Conservation (phyloP, 331 rosid genomes). For the Arachis monticola region DNA sequence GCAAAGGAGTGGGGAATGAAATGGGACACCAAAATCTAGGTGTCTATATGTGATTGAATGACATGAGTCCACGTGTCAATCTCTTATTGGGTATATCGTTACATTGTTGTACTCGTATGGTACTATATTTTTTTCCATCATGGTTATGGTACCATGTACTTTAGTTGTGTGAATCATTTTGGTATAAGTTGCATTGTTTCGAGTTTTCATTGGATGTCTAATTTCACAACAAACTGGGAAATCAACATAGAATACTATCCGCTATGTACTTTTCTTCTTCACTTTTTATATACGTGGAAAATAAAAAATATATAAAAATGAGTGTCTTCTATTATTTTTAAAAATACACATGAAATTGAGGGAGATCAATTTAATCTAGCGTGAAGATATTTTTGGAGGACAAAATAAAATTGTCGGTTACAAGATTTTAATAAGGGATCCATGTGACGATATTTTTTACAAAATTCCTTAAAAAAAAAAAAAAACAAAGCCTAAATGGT, state of each 20-base stretch:
- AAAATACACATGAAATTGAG: too few relatives aligned
- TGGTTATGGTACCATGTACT: slow-evolving; percentile 39
- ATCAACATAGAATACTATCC: background rate
- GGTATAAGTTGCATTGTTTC: background rate
- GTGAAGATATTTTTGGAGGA: slow-evolving; percentile 37
- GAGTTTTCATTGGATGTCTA: slow-evolving; percentile 4
- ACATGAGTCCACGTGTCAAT: slow-evolving; percentile 33
- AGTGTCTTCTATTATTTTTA: background rate
- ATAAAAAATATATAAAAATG: background rate
- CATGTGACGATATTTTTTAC: slow-evolving; percentile 17
- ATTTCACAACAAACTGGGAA: background rate
- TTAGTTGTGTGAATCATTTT: slow-evolving; percentile 11
- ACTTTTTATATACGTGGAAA: background rate
- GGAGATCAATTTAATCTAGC: background rate
- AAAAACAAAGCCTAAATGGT: slow-evolving; percentile 38
- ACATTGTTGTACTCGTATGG: slow-evolving; percentile 33
- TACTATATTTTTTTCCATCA: slow-evolving; percentile 27
- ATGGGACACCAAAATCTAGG: slow-evolving; percentile 9
- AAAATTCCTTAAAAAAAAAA: background rate
- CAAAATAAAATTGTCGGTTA: slow-evolving; percentile 41
- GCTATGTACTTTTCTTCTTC: background rate
- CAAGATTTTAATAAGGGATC: background rate
- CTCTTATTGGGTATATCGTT: slow-evolving; percentile 21
- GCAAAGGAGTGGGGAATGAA: background rate
- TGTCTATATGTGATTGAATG: slow-evolving; percentile 7